These are phyloP conservation scores for Turritis glabra DNA, from an alignment of 345 rosid species.

Conservation along the genomic window DNA sequence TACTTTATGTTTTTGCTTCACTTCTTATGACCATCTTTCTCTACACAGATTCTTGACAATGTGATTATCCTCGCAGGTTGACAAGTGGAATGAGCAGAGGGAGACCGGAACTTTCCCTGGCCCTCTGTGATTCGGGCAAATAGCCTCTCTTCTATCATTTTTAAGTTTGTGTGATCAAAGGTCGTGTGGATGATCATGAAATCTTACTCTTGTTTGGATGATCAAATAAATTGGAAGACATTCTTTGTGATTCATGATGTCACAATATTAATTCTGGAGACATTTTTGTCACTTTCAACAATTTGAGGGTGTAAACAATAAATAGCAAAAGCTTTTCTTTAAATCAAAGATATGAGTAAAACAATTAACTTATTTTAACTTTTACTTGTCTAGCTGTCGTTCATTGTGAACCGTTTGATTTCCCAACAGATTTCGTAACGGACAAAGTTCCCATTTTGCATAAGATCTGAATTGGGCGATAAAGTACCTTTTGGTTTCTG, in stretches of 20 bases:
- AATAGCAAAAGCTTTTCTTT: neutral
- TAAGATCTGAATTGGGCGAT: slow-evolving; percentile 10
- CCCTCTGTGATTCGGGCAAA: slow-evolving; percentile 51
- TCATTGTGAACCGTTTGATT: neutral
- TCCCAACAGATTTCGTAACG: slow-evolving; percentile 37
- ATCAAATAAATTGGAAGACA: slow-evolving; percentile 24
- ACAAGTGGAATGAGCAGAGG: slow-evolving; percentile 89
- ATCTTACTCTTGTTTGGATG: slow-evolving; percentile 4
- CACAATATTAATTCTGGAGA: neutral
- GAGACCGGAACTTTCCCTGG: slow-evolving; percentile 82
- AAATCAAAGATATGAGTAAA: neutral
- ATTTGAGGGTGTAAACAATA: slow-evolving; percentile 10
- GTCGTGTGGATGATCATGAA: slow-evolving; percentile 27
- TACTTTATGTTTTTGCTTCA: neutral
- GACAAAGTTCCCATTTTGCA: slow-evolving; percentile 8
- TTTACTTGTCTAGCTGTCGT: slow-evolving; percentile 20
- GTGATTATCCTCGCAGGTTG: slow-evolving; percentile 46
- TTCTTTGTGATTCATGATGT: slow-evolving; percentile 7
- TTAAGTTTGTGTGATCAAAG: slow-evolving; percentile 11
- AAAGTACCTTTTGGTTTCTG: neutral
- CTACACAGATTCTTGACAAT: slow-evolving; percentile 3
- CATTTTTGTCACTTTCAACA: neutral
- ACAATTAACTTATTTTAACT: too few species aligned
- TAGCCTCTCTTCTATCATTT: neutral
- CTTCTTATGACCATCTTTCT: neutral